Evolutionary conservation across 352 stramenopile species (phyloP).

Genomic region (Pythium apleroticum): DNA sequence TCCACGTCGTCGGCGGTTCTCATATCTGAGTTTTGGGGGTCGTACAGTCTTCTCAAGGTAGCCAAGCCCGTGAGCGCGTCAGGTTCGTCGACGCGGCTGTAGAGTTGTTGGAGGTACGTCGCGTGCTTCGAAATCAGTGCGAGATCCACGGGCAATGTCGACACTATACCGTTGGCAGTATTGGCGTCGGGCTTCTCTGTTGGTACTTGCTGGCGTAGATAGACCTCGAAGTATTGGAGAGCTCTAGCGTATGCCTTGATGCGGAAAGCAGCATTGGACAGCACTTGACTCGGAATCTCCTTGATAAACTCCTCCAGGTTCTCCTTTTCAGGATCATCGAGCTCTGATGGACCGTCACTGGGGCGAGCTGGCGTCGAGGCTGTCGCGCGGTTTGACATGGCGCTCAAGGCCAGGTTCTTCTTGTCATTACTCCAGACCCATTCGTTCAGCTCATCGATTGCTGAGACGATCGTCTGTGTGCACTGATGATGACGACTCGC

Average conservation of each 20-base stretch:
- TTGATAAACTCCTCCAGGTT: slow-evolving; percentile 49
- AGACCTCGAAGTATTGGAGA: slow-evolving; percentile 49
- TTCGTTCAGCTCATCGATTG: slow-evolving; percentile 86
- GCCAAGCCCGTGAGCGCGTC: slow-evolving; percentile 41
- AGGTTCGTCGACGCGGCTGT: slow-evolving; percentile 40
- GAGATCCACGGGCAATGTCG: slow-evolving; percentile 28
- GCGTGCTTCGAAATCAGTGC: slow-evolving; percentile 32
- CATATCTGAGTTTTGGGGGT: slow-evolving; percentile 25
- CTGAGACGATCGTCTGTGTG: slow-evolving; percentile 83
- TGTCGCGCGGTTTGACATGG: slow-evolving; percentile 16
- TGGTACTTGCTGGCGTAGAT: slow-evolving; percentile 36
- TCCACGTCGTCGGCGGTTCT: slow-evolving; percentile 11
- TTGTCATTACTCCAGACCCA: slow-evolving; percentile 88
- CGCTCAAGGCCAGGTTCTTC: slow-evolving; percentile 65
- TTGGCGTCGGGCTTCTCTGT: slow-evolving; percentile 17
- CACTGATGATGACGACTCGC: slow-evolving; percentile 84
- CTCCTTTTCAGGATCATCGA: slow-evolving; percentile 47
- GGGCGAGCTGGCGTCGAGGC: slow-evolving; percentile 13
- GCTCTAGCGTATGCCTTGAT: slow-evolving; percentile 43
- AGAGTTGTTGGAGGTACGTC: slow-evolving; percentile 41
- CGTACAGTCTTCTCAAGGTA: slow-evolving; percentile 31
- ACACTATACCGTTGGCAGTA: slow-evolving; percentile 20
- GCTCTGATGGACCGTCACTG: slow-evolving; percentile 27
- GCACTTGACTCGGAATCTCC: slow-evolving; percentile 35
- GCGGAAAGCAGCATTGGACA: slow-evolving; percentile 40